Percentiles rank a stretch among this genome's conserved stretches.
These are phyloP conservation scores for Citrus maxima DNA, from an alignment of 345 rosid genomes.

Conservation along the genomic window DNA sequence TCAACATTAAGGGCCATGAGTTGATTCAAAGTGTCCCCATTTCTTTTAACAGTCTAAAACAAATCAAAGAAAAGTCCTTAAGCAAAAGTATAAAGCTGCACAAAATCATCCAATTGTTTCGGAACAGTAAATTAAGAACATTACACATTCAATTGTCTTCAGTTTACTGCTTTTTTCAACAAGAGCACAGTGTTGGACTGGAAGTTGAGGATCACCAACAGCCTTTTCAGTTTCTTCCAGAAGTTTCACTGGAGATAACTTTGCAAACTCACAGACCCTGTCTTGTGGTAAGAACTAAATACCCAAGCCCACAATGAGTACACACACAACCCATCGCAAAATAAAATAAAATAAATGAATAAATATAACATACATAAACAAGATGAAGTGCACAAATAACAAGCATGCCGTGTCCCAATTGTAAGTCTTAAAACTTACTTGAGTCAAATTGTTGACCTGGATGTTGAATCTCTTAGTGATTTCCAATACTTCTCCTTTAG, in stretches of 20 bases:
- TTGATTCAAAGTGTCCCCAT: conserved; percentile 73
- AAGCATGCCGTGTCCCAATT: background rate
- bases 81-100: conserved; percentile 1
- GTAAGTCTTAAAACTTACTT: conserved; percentile 45
- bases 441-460: conserved; percentile 96
- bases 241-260: conserved; percentile 86
- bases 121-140: conserved; percentile 8
- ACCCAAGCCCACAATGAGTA: background rate
- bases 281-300: conserved; percentile 83
- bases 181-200: conserved; percentile 68
- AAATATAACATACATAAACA: background rate
- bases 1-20: conserved; percentile 69
- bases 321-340: background rate
- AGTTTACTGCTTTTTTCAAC: conserved; percentile 74
- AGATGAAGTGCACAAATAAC: background rate
- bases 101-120: background rate
- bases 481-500: conserved; percentile 62
- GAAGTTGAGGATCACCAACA: conserved; percentile 91
- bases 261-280: conserved; percentile 94
- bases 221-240: conserved; percentile 97
- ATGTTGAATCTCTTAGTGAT: conserved; percentile 73
- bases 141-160: conserved; percentile 61
- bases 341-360: background rate
- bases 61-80: conserved; percentile 4
- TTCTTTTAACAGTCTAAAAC: conserved; percentile 62